A percentile compares a stretch with the other conserved stretches of the same genome.
phyloP scores from a whole-genome alignment of 1,139 yeast species.

The Scheffersomyces cryptocercus region DNA sequence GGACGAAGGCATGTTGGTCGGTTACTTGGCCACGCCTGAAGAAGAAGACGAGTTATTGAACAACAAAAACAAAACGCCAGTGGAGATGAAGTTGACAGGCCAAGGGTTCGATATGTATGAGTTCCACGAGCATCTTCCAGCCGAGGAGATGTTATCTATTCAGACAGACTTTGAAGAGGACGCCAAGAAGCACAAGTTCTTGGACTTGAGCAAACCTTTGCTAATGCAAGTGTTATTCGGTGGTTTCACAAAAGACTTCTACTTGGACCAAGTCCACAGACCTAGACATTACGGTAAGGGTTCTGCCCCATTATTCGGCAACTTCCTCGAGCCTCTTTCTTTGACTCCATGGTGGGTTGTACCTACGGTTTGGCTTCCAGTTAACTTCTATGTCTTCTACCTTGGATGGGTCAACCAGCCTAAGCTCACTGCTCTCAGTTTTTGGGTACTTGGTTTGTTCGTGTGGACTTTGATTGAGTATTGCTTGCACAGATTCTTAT shows the following conservation, averaged over 20 bases:
- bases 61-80: slow-evolving; percentile 42
- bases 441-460: slow-evolving; percentile 65
- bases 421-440: slow-evolving; percentile 38
- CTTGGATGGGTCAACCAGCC: slow-evolving; percentile 41
- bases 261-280: slow-evolving; percentile 93
- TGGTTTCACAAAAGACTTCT: slow-evolving; percentile 80
- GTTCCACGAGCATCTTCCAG: slow-evolving; percentile 65
- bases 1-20: slow-evolving; percentile 64
- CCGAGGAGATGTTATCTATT: slow-evolving; percentile 69
- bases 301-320: slow-evolving; percentile 73
- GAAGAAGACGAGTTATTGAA: slow-evolving; percentile 46
- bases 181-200: slow-evolving; percentile 73
- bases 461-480: slow-evolving; percentile 95
- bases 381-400: slow-evolving; percentile 53
- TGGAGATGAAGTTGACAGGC: slow-evolving; percentile 39
- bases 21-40: slow-evolving; percentile 46
- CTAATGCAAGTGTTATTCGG: slow-evolving; percentile 75
- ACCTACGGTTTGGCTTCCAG: slow-evolving; percentile 88
- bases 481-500: slow-evolving; percentile 81
- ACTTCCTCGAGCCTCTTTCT: slow-evolving; percentile 49
- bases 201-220: slow-evolving; percentile 82
- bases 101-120: slow-evolving; percentile 30
- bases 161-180: slow-evolving; percentile 79
- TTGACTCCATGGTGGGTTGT: slow-evolving; percentile 65
- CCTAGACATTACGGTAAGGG: slow-evolving; percentile 87